phyloP scores from a whole-genome alignment of 352 stramenopile species.

The Pythium rhizo-oryzae region DNA sequence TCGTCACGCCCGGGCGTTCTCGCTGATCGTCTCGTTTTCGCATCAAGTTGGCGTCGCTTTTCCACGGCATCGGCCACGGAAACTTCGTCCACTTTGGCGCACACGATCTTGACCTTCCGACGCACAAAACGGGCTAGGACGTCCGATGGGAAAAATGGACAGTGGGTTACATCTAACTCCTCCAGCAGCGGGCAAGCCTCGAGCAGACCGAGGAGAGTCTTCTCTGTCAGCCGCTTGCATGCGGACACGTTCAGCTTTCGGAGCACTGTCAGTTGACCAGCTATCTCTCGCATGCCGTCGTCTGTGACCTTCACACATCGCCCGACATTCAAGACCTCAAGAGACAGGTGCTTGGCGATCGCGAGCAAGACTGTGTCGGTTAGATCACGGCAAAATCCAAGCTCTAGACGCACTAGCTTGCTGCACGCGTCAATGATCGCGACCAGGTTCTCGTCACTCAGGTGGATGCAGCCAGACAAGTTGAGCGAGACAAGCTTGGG shows the following conservation, averaged over 20 bases:
- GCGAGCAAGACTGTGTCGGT: slow-evolving; percentile 68
- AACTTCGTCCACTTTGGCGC: slow-evolving; percentile 46
- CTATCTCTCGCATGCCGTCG: slow-evolving; percentile 79
- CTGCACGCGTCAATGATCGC: slow-evolving; percentile 70
- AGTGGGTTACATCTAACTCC: slow-evolving; percentile 83
- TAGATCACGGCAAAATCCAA: slow-evolving; percentile 86
- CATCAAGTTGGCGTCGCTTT: slow-evolving; percentile 13
- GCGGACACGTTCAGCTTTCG: slow-evolving; percentile 68
- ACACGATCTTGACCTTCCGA: slow-evolving; percentile 55
- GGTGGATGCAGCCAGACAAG: slow-evolving; percentile 76
- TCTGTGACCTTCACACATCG: slow-evolving; percentile 85
- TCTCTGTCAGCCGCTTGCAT: slow-evolving; percentile 82
- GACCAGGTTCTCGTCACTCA: slow-evolving; percentile 72
- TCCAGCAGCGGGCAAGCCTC: slow-evolving; percentile 62
- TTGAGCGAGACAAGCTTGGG: slow-evolving; percentile 71
- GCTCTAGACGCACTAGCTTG: slow-evolving; percentile 66
- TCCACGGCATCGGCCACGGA: slow-evolving; percentile 21
- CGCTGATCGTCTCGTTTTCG: slow-evolving; percentile 8
- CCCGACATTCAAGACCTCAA: slow-evolving; percentile 73
- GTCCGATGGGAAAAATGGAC: slow-evolving; percentile 55
- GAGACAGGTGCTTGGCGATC: slow-evolving; percentile 78
- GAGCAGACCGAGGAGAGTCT: slow-evolving; percentile 51
- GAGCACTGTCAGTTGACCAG: slow-evolving; percentile 70
- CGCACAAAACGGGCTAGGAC: slow-evolving; percentile 62
- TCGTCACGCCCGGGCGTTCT: slow-evolving; percentile 9